Percentiles rank a stretch among this genome's conserved stretches.
Conservation (phyloP, 257 asterid species). For the Linaria vulgaris region DNA sequence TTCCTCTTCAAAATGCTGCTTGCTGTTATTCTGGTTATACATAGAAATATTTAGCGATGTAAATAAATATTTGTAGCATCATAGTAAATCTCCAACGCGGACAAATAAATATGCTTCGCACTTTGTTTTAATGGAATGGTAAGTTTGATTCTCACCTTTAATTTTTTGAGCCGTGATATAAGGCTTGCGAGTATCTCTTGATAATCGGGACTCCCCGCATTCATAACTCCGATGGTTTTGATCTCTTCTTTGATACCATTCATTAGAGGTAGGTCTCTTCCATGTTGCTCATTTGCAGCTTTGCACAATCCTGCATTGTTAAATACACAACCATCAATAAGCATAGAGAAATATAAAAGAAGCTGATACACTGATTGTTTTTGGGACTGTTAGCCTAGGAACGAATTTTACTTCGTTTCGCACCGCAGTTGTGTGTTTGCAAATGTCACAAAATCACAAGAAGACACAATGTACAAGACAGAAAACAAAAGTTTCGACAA, state of each 20-base stretch:
- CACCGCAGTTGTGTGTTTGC: neutral
- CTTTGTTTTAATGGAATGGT: neutral
- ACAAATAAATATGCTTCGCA: neutral
- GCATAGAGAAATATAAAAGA: neutral
- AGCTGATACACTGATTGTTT: neutral
- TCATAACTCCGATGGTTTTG: conserved; percentile 85
- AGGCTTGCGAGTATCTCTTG: conserved; percentile 73
- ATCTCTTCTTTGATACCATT: conserved; percentile 97
- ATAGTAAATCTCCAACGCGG: neutral
- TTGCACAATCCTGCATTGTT: conserved; percentile 74
- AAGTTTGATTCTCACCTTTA: conserved; percentile 48
- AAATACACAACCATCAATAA: conserved; percentile 18
- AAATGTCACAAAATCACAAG: conserved; percentile 3
- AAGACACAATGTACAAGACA: neutral
- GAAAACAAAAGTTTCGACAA: neutral
- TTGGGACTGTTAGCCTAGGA: neutral
- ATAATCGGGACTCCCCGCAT: conserved; percentile 69
- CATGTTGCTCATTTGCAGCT: conserved; percentile 91
- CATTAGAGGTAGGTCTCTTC: conserved; percentile 82
- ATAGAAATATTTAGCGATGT: neutral
- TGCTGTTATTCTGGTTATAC: conserved; percentile 59
- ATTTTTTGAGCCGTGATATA: conserved; percentile 57
- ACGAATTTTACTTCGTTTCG: conserved; percentile 13
- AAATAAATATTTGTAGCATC: neutral
- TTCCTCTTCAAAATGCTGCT: conserved; percentile 79